Conservation (phyloP, 441 rosid species). For the Pelargonium australe region DNA sequence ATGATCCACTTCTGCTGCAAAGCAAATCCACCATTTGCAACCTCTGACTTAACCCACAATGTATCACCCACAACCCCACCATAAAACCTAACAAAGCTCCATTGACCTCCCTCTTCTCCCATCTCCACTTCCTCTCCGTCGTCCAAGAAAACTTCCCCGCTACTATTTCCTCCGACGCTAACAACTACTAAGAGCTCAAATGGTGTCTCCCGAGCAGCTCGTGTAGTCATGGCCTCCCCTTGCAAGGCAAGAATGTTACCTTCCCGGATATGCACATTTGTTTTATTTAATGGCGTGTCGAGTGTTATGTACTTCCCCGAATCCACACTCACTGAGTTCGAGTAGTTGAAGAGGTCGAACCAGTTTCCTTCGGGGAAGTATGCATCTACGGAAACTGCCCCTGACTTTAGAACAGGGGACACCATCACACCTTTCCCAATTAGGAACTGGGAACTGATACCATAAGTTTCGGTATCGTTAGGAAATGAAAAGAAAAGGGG, state of each 20-base stretch:
- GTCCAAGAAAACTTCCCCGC: constrained; percentile 59
- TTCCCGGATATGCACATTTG: constrained; percentile 54
- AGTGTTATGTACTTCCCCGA: constrained; percentile 37
- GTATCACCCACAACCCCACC: constrained; percentile 23
- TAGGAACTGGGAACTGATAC: constrained; percentile 24
- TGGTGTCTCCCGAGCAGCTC: constrained; percentile 44
- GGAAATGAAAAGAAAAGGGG: constrained; percentile 74
- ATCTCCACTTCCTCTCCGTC: constrained; percentile 50
- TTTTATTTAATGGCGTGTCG: constrained; percentile 42
- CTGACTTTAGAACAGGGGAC: neutral
- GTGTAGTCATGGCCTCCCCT: constrained; percentile 63
- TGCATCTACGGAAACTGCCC: neutral
- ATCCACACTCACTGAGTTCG: constrained; percentile 2
- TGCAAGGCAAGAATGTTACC: constrained; percentile 70
- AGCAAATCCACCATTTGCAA: constrained; percentile 50
- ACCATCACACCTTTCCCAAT: constrained; percentile 8
- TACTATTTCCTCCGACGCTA: constrained; percentile 29
- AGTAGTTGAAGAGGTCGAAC: neutral
- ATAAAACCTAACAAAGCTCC: constrained; percentile 47
- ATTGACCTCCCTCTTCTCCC: constrained; percentile 36
- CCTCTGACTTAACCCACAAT: constrained; percentile 34
- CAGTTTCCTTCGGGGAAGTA: constrained; percentile 4
- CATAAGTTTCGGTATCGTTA: constrained; percentile 40
- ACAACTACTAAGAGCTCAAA: constrained; percentile 51
- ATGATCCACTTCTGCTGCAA: constrained; percentile 41